Percentiles rank a stretch among this genome's conserved stretches.
Evolutionary conservation across 768 basidiomycete species (phyloP).

Genomic region (Hygrophoropsis aurantiaca): DNA sequence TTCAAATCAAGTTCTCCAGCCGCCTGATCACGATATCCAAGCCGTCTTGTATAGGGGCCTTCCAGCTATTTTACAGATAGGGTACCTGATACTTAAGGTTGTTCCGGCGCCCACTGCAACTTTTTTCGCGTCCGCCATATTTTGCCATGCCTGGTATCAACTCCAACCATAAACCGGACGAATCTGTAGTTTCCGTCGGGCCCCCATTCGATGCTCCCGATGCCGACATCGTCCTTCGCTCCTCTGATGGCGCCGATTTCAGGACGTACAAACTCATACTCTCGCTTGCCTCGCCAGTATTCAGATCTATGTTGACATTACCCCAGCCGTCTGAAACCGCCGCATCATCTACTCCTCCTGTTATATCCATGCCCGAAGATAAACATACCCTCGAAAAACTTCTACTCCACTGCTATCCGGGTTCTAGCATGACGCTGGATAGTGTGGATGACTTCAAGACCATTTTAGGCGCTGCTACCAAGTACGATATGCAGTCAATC

Average conservation of each 20-base stretch:
- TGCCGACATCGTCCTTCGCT: conserved; percentile 2
- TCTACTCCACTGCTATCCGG: conserved; percentile 42
- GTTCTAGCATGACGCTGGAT: background rate
- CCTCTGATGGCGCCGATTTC: conserved; percentile 29
- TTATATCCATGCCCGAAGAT: conserved; percentile 43
- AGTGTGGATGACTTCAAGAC: conserved; percentile 11
- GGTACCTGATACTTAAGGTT: background rate
- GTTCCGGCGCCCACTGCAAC: background rate
- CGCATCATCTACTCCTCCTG: conserved; percentile 16
- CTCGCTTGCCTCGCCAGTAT: conserved; percentile 29
- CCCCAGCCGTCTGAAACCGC: conserved; percentile 12
- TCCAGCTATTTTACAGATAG: background rate
- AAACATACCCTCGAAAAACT: conserved; percentile 33
- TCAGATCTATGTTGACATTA: conserved; percentile 28
- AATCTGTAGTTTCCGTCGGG: too few species aligned
- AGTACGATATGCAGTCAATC: conserved; percentile 25
- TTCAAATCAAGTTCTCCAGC: too few species aligned
- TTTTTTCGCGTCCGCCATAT: background rate
- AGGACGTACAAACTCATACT: conserved; percentile 26
- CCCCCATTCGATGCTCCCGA: conserved; percentile 2
- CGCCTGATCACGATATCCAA: too few species aligned
- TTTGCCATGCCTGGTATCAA: background rate
- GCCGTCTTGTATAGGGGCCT: too few species aligned
- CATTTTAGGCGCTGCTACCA: conserved; percentile 14
- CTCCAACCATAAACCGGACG: too few species aligned